These are phyloP conservation scores for Trypanosoma theileri DNA, from an alignment of 208 protist genomes.

Conservation along the genomic window DNA sequence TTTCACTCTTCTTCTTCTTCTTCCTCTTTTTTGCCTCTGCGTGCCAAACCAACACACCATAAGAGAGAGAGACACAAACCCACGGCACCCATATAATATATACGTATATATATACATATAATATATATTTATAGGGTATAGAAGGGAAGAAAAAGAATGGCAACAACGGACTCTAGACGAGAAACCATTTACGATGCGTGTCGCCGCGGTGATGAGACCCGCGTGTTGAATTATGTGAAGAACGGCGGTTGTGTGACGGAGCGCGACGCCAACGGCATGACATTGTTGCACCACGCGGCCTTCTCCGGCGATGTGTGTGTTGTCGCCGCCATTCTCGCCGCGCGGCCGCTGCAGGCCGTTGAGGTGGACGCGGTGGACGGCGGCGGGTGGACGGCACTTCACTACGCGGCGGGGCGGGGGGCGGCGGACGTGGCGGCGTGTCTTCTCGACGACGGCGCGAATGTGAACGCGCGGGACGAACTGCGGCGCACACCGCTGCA, in stretches of 20 bases:
- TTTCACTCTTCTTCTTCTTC: conserved; percentile 6
- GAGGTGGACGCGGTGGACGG: conserved; percentile 65
- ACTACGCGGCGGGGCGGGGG: conserved; percentile 85
- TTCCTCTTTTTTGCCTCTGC: conserved; percentile 9
- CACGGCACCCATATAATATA: background rate
- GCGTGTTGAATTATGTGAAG: conserved; percentile 55
- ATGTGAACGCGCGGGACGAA: conserved; percentile 63
- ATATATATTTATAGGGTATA: background rate
- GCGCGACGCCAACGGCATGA: conserved; percentile 70
- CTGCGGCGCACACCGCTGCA: conserved; percentile 77
- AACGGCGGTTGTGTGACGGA: conserved; percentile 82
- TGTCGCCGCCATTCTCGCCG: conserved; percentile 42
- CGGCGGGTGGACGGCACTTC: conserved; percentile 85
- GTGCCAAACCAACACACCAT: background rate
- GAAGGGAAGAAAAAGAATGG: background rate
- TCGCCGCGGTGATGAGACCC: conserved; percentile 44
- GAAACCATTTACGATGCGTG: conserved; percentile 84
- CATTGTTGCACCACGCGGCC: conserved; percentile 80
- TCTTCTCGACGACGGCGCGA: conserved; percentile 69
- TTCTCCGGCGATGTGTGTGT: conserved; percentile 58
- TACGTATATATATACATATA: background rate
- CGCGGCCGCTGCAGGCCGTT: conserved; percentile 31
- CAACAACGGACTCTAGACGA: background rate
- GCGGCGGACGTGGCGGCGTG: conserved; percentile 33
- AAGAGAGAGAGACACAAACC: background rate